A percentile compares a stretch with the other conserved stretches of the same genome.
phyloP scores from a whole-genome alignment of 2,329 filamentous ascomycete species.

The Pseudogymnoascus sp. region DNA sequence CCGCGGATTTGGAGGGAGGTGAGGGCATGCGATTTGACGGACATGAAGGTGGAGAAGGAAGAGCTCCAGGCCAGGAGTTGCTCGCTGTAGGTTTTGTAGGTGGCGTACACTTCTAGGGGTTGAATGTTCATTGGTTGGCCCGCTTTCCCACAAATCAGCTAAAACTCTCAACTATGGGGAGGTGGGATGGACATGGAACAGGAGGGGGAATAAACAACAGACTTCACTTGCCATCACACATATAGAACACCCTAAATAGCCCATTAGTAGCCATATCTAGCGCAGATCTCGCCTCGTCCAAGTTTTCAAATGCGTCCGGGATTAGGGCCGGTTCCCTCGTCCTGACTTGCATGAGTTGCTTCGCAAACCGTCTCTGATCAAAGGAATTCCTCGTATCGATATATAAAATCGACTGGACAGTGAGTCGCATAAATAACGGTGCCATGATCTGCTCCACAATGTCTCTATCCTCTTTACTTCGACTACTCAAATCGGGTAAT shows the following conservation, averaged over 20 bases:
- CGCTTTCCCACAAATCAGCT: neutral
- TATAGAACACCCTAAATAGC: constrained; percentile 21
- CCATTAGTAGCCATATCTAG: constrained; percentile 20
- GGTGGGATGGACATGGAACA: neutral
- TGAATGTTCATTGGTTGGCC: constrained; percentile 16
- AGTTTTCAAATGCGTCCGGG: constrained; percentile 14
- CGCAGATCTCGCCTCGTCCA: constrained; percentile 19
- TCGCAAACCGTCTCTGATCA: constrained; percentile 17
- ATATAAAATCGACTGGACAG: constrained; percentile 23
- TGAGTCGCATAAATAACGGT: constrained; percentile 22
- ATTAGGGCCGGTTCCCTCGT: constrained; percentile 5
- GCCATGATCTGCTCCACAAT: constrained; percentile 20
- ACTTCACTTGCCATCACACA: constrained; percentile 14
- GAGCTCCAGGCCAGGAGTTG: neutral
- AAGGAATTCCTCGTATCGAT: constrained; percentile 19
- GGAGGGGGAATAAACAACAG: neutral
- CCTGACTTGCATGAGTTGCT: constrained; percentile 14
- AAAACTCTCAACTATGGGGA: neutral
- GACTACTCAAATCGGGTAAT: constrained; percentile 7
- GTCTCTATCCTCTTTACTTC: constrained; percentile 13
- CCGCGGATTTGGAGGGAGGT: constrained; percentile 22
- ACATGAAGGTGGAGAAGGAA: constrained; percentile 22
- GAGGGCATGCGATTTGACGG: constrained; percentile 15
- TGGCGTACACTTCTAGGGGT: constrained; percentile 10
- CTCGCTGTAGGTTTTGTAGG: constrained; percentile 14